Conservation (phyloP, 2,329 filamentous ascomycete species). For the Microsporum canis region DNA sequence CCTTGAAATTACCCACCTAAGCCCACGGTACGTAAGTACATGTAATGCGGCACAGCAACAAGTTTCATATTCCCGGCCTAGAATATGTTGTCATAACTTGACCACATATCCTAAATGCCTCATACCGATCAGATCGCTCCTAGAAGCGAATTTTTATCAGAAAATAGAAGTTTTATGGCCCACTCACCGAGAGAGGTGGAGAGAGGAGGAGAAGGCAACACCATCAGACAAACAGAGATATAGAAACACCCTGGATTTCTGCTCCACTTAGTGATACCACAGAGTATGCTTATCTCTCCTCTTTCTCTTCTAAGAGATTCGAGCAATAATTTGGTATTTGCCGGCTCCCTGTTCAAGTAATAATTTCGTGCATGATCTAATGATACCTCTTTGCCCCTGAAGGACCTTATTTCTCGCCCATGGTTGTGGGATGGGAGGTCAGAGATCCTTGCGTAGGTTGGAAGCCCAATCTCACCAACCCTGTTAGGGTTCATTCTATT, state of each 20-base stretch:
- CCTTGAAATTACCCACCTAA: not conserved
- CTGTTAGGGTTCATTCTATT: not conserved
- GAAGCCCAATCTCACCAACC: not conserved
- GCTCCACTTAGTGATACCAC: not conserved
- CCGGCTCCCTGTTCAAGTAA: not conserved
- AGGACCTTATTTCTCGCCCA: not conserved
- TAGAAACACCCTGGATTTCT: not conserved
- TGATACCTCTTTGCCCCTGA: not conserved
- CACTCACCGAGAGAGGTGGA: not conserved
- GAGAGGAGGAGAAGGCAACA: not conserved
- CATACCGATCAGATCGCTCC: not conserved
- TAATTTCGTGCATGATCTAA: not conserved
- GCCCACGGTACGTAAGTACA: not conserved
- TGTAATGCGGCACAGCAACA: not conserved
- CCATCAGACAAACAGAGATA: not conserved
- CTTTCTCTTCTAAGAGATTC: not conserved
- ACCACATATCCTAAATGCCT: not conserved
- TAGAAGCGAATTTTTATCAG: not conserved
- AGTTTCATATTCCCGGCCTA: not conserved
- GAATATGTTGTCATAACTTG: not conserved
- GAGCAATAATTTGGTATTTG: not conserved
- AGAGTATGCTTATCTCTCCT: not conserved
- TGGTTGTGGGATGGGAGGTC: not conserved
- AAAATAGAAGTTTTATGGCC: not conserved
- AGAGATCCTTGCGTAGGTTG: not conserved